A percentile compares a stretch with the other conserved stretches of the same genome.
These are phyloP conservation scores for Eustoma russellianum DNA, from an alignment of 257 asterid species.

Conservation along the genomic window DNA sequence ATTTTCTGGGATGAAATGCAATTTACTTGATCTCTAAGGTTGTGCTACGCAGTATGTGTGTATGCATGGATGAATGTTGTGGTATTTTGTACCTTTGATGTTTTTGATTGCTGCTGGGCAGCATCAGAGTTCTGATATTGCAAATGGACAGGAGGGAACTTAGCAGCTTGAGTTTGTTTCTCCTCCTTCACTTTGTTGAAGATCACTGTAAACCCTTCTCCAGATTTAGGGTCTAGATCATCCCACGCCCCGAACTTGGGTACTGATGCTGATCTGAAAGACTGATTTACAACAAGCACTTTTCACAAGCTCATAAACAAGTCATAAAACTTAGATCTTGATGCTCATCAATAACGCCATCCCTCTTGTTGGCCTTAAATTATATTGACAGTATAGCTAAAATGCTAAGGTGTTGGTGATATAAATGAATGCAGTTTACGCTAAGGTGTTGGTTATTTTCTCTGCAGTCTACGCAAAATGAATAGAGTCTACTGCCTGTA, in stretches of 20 bases:
- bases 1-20: too few species aligned
- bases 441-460: too few species aligned
- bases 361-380: too few species aligned
- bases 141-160: slow-evolving; percentile 30
- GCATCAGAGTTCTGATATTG: slow-evolving; percentile 4
- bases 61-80: background rate
- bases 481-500: too few species aligned
- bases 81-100: slow-evolving; percentile 17
- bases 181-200: slow-evolving; percentile 78
- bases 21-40: too few species aligned
- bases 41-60: too few species aligned
- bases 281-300: slow-evolving; percentile 18
- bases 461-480: too few species aligned
- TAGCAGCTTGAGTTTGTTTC: slow-evolving; percentile 54
- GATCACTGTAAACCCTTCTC: slow-evolving; percentile 64
- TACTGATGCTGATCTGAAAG: slow-evolving; percentile 48
- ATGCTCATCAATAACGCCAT: too few species aligned
- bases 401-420: too few species aligned
- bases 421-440: too few species aligned
- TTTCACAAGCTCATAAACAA: background rate
- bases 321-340: too few species aligned
- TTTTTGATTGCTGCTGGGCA: slow-evolving; percentile 9
- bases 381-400: too few species aligned
- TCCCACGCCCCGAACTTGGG: slow-evolving; percentile 88
- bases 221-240: slow-evolving; percentile 53